Conservation (phyloP, 345 rosid genomes). For the Psidium friedrichsthalianum region DNA sequence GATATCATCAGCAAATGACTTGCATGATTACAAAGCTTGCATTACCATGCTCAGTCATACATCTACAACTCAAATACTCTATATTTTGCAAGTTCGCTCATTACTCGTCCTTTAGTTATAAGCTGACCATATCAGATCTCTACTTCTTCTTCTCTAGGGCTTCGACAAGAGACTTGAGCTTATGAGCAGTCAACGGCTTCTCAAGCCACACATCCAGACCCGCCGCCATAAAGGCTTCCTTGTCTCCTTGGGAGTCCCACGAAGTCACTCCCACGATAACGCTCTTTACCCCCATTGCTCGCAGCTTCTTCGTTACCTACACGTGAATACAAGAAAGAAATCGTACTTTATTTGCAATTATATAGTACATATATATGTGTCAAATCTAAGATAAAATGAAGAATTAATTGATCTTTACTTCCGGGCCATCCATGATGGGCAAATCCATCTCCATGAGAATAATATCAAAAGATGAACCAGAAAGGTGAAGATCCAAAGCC, state of each 20-base stretch:
- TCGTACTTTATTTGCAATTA: neutral
- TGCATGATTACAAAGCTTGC: neutral
- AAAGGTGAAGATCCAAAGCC: conserved; percentile 17
- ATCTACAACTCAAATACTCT: neutral
- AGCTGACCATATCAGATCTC: neutral
- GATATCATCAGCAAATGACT: neutral
- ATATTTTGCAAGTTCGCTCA: neutral
- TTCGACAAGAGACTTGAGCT: neutral
- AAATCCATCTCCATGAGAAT: conserved; percentile 26
- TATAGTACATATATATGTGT: neutral
- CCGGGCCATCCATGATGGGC: conserved; percentile 26
- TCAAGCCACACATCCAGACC: conserved; percentile 14
- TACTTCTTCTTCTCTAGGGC: neutral
- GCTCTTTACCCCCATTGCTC: conserved; percentile 16
- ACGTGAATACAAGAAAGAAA: neutral
- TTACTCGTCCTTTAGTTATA: neutral
- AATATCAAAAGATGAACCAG: conserved; percentile 14
- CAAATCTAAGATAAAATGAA: neutral
- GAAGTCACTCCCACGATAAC: conserved; percentile 23
- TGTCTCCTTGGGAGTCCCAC: neutral
- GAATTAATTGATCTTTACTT: conserved; percentile 3
- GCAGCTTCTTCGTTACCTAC: conserved; percentile 17
- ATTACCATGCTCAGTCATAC: neutral
- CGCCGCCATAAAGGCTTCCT: conserved; percentile 5
- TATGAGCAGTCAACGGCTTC: conserved; percentile 15